phyloP scores from a whole-genome alignment of 2,329 filamentous ascomycete genomes.

The Sarocladium brachiariae region DNA sequence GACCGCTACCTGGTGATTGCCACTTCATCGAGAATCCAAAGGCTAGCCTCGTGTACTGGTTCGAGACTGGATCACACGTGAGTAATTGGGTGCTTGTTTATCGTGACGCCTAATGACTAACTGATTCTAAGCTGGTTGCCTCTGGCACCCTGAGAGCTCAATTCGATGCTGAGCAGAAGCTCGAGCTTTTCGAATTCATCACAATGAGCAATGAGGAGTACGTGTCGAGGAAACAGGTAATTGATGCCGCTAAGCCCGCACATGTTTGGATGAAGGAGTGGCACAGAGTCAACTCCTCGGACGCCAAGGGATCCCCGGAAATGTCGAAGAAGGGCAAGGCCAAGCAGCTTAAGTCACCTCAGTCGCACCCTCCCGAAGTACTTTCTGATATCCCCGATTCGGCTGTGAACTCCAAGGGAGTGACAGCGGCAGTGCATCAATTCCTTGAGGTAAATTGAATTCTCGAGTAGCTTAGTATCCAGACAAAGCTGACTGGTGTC shows the following conservation, averaged over 20 bases:
- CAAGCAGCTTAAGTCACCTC: slow-evolving; percentile 53
- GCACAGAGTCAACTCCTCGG: slow-evolving; percentile 50
- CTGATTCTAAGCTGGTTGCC: slow-evolving; percentile 58
- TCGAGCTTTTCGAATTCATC: slow-evolving; percentile 79
- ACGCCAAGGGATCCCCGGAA: slow-evolving; percentile 55
- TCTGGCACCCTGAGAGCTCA: slow-evolving; percentile 71
- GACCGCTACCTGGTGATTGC: slow-evolving; percentile 52
- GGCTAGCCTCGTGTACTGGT: slow-evolving; percentile 84
- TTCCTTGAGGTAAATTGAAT: slow-evolving; percentile 54
- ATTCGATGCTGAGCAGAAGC: slow-evolving; percentile 71
- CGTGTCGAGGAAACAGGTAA: slow-evolving; percentile 61
- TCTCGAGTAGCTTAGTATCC: background rate
- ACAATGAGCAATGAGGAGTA: slow-evolving; percentile 76
- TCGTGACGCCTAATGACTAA: slow-evolving; percentile 20
- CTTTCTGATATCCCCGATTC: slow-evolving; percentile 52
- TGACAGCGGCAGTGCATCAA: slow-evolving; percentile 54
- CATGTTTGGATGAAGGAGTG: slow-evolving; percentile 62
- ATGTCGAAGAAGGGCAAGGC: slow-evolving; percentile 61
- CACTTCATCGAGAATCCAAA: slow-evolving; percentile 70
- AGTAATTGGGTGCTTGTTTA: slow-evolving; percentile 23
- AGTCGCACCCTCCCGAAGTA: slow-evolving; percentile 50
- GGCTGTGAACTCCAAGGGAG: slow-evolving; percentile 50
- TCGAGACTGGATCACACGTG: slow-evolving; percentile 75
- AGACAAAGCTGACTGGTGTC: slow-evolving; percentile 5
- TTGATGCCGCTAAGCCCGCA: slow-evolving; percentile 53